Evolutionary conservation across 306 rosid genomes (phyloP).

Genomic region (Fagus crenata): DNA sequence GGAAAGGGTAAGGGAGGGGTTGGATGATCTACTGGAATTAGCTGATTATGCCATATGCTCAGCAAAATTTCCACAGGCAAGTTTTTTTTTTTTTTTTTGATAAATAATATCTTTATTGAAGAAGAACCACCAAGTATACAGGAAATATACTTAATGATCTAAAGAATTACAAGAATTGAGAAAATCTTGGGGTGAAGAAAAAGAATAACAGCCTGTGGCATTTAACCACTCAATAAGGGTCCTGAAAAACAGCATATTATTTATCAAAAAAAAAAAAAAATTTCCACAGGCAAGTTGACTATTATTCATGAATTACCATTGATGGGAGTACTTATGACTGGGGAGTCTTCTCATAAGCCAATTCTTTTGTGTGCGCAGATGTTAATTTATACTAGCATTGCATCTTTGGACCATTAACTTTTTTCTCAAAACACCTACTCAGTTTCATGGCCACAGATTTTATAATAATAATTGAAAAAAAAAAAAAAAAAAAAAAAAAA

Average conservation of each 20-base stretch:
- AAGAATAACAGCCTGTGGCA: too few species aligned
- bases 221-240: too few species aligned
- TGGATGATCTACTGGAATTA: conserved; percentile 68
- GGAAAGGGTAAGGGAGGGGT: conserved; percentile 75
- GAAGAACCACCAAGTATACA: too few species aligned
- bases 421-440: conserved; percentile 2
- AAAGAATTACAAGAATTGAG: too few species aligned
- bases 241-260: too few species aligned
- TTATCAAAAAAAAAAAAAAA: neutral
- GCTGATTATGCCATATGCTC: conserved; percentile 81
- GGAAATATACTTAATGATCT: too few species aligned
- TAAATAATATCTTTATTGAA: too few species aligned
- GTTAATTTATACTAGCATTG: conserved; percentile 15
- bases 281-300: conserved; percentile 77
- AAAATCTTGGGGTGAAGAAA: too few species aligned
- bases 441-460: neutral
- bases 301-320: conserved; percentile 12
- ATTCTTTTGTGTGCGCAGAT: conserved; percentile 11
- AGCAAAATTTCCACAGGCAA: conserved; percentile 77
- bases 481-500: too few species aligned
- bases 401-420: conserved; percentile 4
- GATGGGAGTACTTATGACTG: conserved; percentile 24
- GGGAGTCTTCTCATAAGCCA: conserved; percentile 4
- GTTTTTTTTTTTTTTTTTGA: conserved; percentile 13
- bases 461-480: too few species aligned